Evolutionary conservation across 192 early-diverging fungal species (phyloP).

Genomic region (Mortierella alpina): DNA sequence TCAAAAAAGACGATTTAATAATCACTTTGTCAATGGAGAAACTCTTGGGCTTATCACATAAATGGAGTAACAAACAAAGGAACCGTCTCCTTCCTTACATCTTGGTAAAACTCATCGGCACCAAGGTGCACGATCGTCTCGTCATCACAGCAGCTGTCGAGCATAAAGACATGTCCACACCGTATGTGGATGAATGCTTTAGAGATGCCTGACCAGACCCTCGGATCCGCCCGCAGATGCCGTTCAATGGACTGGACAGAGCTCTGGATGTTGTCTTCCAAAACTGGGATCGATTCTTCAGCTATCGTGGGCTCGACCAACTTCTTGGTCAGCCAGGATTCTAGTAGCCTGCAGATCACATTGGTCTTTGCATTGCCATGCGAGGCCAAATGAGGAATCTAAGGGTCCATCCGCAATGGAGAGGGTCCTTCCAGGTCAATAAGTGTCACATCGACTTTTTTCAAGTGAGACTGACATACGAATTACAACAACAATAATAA

Average conservation of each 20-base stretch:
- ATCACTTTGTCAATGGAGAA: neutral
- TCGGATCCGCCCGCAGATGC: slow-evolving; percentile 23
- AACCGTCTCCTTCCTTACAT: slow-evolving; percentile 3
- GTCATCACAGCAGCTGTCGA: slow-evolving; percentile 50
- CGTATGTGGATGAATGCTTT: slow-evolving; percentile 51
- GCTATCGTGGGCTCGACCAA: slow-evolving; percentile 54
- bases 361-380: slow-evolving; percentile 57
- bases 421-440: neutral
- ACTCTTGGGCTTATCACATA: neutral
- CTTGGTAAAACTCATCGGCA: slow-evolving; percentile 49
- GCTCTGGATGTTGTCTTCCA: slow-evolving; percentile 53
- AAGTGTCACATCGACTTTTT: neutral
- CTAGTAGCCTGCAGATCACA: slow-evolving; percentile 41
- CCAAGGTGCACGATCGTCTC: slow-evolving; percentile 49
- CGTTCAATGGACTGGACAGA: slow-evolving; percentile 49
- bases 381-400: slow-evolving; percentile 54
- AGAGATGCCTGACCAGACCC: slow-evolving; percentile 48
- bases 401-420: neutral
- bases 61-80: neutral
- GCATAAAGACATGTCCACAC: slow-evolving; percentile 52
- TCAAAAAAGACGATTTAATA: neutral
- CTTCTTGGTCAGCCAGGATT: slow-evolving; percentile 50
- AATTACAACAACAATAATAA: neutral
- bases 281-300: slow-evolving; percentile 42
- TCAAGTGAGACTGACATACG: neutral